Percentiles rank a stretch among this genome's conserved stretches.
phyloP scores from a whole-genome alignment of 1,284 basidiomycete species.

The Moniliophthora roreri region DNA sequence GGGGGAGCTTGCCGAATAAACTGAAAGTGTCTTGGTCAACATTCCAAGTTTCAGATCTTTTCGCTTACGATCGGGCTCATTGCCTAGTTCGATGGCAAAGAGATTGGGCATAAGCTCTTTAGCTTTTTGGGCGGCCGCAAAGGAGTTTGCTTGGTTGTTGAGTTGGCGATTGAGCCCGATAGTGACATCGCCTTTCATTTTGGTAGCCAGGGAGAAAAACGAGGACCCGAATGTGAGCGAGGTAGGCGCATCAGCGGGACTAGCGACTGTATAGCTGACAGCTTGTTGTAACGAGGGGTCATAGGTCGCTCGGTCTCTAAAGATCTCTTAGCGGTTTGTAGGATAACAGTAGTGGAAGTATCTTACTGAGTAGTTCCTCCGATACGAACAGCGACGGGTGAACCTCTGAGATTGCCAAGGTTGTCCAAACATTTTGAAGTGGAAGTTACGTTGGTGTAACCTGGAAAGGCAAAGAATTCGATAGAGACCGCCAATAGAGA shows the following conservation, averaged over 20 bases:
- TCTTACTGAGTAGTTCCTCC: constrained; percentile 45
- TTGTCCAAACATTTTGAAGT: constrained; percentile 38
- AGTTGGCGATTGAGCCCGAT: constrained; percentile 41
- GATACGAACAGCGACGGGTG: constrained; percentile 38
- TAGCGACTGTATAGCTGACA: constrained; percentile 40
- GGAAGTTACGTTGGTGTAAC: constrained; percentile 33
- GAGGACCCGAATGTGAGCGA: constrained; percentile 40
- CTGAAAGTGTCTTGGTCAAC: constrained; percentile 4
- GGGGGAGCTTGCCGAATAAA: constrained; percentile 17
- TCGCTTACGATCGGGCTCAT: constrained; percentile 42
- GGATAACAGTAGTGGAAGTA: not conserved
- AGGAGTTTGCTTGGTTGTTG: constrained; percentile 37
- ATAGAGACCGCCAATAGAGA: constrained; percentile 36
- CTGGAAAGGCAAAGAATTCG: constrained; percentile 44
- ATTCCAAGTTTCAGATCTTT: not conserved
- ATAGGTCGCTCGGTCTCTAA: constrained; percentile 41
- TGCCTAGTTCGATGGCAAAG: constrained; percentile 41
- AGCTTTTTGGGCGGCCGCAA: constrained; percentile 34
- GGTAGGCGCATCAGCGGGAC: constrained; percentile 35
- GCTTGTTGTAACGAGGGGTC: constrained; percentile 29
- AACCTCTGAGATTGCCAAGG: constrained; percentile 32
- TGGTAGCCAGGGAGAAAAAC: constrained; percentile 36
- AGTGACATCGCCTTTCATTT: constrained; percentile 35
- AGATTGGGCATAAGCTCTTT: constrained; percentile 34
- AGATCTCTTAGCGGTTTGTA: not conserved